Base-by-base conservation (phyloP, 352 stramenopile genomes). In the Globisporangium cylindrosporum region DNA sequence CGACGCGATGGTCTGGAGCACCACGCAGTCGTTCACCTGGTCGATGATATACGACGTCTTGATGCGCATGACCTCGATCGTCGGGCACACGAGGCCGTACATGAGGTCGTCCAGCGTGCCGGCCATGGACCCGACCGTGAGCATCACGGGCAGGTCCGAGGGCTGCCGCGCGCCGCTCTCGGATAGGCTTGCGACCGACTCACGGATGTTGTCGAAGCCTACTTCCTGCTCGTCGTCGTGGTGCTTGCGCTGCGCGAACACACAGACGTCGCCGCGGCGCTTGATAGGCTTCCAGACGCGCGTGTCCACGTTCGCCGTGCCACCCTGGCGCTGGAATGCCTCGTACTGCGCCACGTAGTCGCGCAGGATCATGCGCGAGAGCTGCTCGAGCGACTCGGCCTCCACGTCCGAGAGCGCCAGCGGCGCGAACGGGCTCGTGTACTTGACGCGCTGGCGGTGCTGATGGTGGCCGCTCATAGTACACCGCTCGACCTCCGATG, bases 61-160 rank as follows among this genome's bases (percentile, higher is more conserved):
- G 24, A 63, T 73, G 20, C 71, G 66, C 69, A 78, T 76, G n/a
- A 71, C 68, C 55, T 78, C 69, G 0, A 71, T 59, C 0, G 74
- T 76, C 24, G 74, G 69, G 20, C 65, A 76, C 51, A 76, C 49
- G 0, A 77, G 64, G 22, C 72, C 72, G n/a, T 77, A 79, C 72
- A 81, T 79, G 65, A 79, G 72, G 48, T 78, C 74, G 25, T 80
- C 57, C 34, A 63, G n/a, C 14, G 57, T 29, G 57, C 57, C 57
- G 22, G 34, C 22, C 22, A 49, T 49, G 32, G 57, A 27, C 10
- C 57, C 57, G 14, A 63, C 25, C 20, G 55, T 25, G 25, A 67
- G 51, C 25, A 71, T 32, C 4, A 67, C 59, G 2, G 66, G 59
- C 18, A 71, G 20, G 25, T 71, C 60, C 27, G 66, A 41, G 7